Percentiles rank a stretch among this genome's conserved stretches.
Conservation (phyloP, 2,329 filamentous ascomycete genomes). For the Ophiostoma ulmi region DNA sequence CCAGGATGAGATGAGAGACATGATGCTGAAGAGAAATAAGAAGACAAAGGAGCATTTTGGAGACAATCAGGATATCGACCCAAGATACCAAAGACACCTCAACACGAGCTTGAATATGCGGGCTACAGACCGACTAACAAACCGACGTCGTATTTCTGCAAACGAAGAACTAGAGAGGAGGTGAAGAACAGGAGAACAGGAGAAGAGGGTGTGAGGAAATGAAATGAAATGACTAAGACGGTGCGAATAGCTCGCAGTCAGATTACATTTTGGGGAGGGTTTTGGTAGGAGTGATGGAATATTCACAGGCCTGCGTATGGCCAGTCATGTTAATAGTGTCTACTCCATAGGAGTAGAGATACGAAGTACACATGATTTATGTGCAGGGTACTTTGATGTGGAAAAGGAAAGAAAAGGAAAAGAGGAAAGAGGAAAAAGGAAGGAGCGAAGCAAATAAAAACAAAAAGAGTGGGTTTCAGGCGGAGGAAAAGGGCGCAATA, state of each 20-base stretch:
- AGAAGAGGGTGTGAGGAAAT: neutral
- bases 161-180: neutral
- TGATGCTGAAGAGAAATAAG: neutral
- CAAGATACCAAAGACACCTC: neutral
- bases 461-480: neutral
- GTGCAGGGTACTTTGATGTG: neutral
- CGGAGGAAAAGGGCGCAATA: neutral
- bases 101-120: neutral
- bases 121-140: neutral
- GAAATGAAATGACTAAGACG: neutral
- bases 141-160: constrained; percentile 5
- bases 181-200: neutral
- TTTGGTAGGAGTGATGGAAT: neutral
- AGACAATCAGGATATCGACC: neutral
- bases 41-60: neutral
- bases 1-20: neutral
- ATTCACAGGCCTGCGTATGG: constrained; percentile 14
- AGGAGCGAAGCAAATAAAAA: neutral
- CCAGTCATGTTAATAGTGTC: neutral
- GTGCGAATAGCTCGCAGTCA: neutral
- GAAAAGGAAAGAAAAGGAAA: neutral
- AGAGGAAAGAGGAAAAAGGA: constrained; percentile 5
- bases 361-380: neutral
- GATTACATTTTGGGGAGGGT: neutral
- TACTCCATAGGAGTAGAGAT: neutral